Evolutionary conservation across 352 stramenopile genomes (phyloP), one percentile per base, ranked within the genome.

Genomic region (Albugo laibachii): DNA sequence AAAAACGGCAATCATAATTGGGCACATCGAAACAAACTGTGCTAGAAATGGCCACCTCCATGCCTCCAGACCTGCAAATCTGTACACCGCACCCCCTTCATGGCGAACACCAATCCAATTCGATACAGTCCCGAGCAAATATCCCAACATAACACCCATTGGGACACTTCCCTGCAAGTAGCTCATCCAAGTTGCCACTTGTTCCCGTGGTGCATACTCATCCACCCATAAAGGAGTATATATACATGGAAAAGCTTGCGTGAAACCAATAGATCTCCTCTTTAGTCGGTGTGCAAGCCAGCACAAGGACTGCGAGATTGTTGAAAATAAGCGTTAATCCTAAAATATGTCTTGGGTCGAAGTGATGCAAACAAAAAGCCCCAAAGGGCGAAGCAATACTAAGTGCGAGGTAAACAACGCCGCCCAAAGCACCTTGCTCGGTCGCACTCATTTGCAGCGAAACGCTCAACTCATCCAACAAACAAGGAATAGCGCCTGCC

Each of bases 171-270:
- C 77, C 50, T 89, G 77, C 15, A 89, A 52, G 31, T 84, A 89
- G 50, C 70, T 86, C 74, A 89, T 87, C 73, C 77, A 89, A 6
- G 69, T 69, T 0, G 71, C 74, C 1, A 84, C 69, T 41, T 82
- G 80, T 36, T 79, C 74, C 5, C 73, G 49, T 2, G 77, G 74
- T 41, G 72, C 75, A 52, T 86, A 89, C 50, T 84, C 73, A 48
- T 89, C 71, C 45, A 89, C 77, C 77, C 77, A 89, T 2, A 89
- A 55, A 36, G 77, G 77, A 51, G 77, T 84, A 61, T 86, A 89
- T 35, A 86, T 73, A 41, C 74, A 86, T 2, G 69, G 67, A 48
- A 89, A 89, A 11, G 77, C 70, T 54, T 89, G 77, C 35, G 77
- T 86, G 49, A 89, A 85, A 13, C 76, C 77, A 47, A 89, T 79